Evolutionary conservation across 2,329 filamentous ascomycete species (phyloP).

Genomic region (Chaetomium strumarium): DNA sequence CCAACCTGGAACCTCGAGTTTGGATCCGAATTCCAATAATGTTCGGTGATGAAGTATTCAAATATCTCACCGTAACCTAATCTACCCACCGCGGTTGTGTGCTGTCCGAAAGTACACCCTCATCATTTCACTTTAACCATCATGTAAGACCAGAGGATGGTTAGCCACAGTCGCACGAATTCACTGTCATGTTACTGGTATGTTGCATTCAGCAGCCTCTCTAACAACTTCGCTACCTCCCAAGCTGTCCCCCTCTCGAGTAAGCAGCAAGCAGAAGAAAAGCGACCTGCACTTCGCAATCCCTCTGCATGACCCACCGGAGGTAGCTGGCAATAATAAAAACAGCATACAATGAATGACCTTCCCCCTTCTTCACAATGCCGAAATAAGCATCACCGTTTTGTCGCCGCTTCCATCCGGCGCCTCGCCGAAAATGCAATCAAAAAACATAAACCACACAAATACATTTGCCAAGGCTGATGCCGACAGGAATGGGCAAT

Average conservation of each 20-base stretch:
- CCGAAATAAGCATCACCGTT: conserved; percentile 2
- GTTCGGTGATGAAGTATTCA: too few species aligned
- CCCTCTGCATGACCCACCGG: background rate
- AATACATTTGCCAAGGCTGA: background rate
- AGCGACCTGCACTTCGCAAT: conserved; percentile 22
- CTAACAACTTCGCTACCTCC: background rate
- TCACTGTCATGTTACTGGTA: too few species aligned
- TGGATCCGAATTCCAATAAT: too few species aligned
- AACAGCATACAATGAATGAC: background rate
- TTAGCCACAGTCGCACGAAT: too few species aligned
- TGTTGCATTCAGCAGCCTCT: background rate
- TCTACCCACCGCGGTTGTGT: too few species aligned
- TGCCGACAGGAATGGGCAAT: conserved; percentile 15
- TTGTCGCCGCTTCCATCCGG: background rate
- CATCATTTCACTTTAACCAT: too few species aligned
- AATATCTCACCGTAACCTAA: too few species aligned
- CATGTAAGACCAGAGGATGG: too few species aligned
- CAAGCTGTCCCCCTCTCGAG: background rate
- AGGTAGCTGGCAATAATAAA: background rate
- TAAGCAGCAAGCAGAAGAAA: conserved; percentile 2
- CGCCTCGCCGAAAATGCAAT: conserved; percentile 8
- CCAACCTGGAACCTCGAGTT: too few species aligned
- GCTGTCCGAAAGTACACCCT: too few species aligned
- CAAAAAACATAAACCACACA: background rate
- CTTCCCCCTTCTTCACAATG: background rate